Conservation (phyloP, 2,329 filamentous ascomycete species). For the Xenoacremonium recifei region DNA sequence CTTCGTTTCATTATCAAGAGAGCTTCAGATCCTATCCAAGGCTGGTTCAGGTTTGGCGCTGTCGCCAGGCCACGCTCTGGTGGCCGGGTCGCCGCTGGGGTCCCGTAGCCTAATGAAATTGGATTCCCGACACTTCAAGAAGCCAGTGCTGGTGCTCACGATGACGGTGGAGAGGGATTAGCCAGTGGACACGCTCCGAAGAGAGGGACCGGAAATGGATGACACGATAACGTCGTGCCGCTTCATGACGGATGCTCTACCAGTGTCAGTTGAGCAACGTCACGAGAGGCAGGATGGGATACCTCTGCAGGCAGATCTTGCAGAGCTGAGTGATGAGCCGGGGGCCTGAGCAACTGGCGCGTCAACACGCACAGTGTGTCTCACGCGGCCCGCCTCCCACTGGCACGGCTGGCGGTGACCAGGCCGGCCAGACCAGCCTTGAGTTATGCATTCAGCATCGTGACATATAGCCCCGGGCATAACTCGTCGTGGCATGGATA, state of each 20-base stretch:
- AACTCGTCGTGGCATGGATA: not conserved
- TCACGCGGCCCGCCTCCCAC: no score
- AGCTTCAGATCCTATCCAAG: conserved; percentile 3
- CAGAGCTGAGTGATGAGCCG: no score
- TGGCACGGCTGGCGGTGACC: no score
- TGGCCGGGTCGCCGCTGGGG: not conserved
- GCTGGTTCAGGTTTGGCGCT: not conserved
- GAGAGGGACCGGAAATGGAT: no score
- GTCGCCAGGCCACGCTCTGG: not conserved
- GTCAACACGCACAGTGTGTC: conserved; percentile 18
- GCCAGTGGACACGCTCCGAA: not conserved
- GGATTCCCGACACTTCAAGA: not conserved
- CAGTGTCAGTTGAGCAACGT: not conserved
- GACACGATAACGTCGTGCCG: conserved; percentile 9
- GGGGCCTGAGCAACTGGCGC: not conserved
- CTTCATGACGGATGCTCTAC: not conserved
- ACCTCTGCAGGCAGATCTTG: no score
- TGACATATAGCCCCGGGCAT: conserved; percentile 10
- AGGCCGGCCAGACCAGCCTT: conserved; percentile 12
- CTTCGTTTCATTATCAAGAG: no score
- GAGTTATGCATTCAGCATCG: not conserved
- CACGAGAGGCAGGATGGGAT: not conserved
- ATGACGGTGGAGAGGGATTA: not conserved
- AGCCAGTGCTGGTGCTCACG: not conserved
- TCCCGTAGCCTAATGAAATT: not conserved